phyloP scores from a whole-genome alignment of 2,329 filamentous ascomycete genomes.

The Ceratocystiopsis brevicomis region DNA sequence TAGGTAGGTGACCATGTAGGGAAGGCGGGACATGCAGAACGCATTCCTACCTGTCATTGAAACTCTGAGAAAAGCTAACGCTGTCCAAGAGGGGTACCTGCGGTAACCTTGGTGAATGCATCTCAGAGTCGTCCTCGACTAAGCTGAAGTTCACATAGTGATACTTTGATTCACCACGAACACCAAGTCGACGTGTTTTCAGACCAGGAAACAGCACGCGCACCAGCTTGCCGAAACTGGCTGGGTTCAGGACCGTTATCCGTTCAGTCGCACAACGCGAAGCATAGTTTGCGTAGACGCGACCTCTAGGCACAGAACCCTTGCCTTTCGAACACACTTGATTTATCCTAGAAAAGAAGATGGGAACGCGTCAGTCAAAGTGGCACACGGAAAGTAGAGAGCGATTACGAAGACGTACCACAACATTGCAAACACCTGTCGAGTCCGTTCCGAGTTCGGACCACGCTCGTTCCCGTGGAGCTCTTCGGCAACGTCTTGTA shows the following conservation, averaged over 20 bases:
- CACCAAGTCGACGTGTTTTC: slow-evolving; percentile 77
- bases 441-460: slow-evolving; percentile 63
- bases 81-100: slow-evolving; percentile 30
- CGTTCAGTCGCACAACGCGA: slow-evolving; percentile 81
- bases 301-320: slow-evolving; percentile 74
- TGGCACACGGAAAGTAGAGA: slow-evolving; percentile 5
- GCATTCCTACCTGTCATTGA: slow-evolving; percentile 23
- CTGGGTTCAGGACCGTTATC: slow-evolving; percentile 87
- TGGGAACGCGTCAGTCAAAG: not conserved
- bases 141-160: slow-evolving; percentile 64
- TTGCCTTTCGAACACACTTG: slow-evolving; percentile 55
- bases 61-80: slow-evolving; percentile 26
- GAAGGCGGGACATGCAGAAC: too few relatives aligned
- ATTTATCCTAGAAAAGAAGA: slow-evolving; percentile 41
- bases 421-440: slow-evolving; percentile 76
- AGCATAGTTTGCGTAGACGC: slow-evolving; percentile 91
- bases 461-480: slow-evolving; percentile 64
- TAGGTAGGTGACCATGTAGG: not conserved
- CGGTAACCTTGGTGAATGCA: slow-evolving; percentile 22
- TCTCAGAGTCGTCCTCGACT: slow-evolving; percentile 34
- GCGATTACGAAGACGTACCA: slow-evolving; percentile 38
- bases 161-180: slow-evolving; percentile 94
- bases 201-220: slow-evolving; percentile 90
- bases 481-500: slow-evolving; percentile 57
- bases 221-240: slow-evolving; percentile 93